Base-by-base conservation (phyloP, 2,329 filamentous ascomycete genomes). In the Elsinoe necatrix region DNA sequence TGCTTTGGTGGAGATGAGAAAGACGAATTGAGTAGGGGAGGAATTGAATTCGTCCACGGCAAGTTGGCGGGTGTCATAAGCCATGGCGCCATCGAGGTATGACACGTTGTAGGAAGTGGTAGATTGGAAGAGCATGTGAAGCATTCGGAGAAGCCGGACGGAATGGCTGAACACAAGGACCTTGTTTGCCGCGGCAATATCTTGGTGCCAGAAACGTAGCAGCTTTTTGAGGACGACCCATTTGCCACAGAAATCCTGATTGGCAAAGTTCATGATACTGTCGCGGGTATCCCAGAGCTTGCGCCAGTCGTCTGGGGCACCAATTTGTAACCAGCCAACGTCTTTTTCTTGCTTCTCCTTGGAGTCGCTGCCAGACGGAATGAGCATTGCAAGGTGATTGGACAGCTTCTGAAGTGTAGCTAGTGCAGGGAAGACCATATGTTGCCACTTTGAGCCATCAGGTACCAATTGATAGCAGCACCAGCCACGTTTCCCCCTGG, bases 81-180 rank as follows among this genome's bases (percentile, higher is more conserved):
- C 80, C 74, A 97, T 83, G 8, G 83, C 82, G 0, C 93, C 93
- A 64, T 96, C 91, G 3, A 98, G 77, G 66, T 95, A 97, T 64
- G 86, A 92, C 60, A 95, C 85, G 57, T 86, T 95, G 72, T 96
- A 98, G 65, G 84, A 85, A 0, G 74, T 77, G 0, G 92, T 96
- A 61, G 87, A 86, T 63, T 85, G 84, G 69, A 98, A 95, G 0
- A 98, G 77, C 64, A 88, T 84, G 63, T 89, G 84, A 4, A 98
- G 75, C 68, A 97, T 93, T 43, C 83, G 84, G 21, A 98, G 73
- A 2, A 98, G 75, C 1, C 87, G 82, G 3, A 97, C 90, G 59
- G 87, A 95, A 66, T 97, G 91, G 0, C 89, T 95, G 69, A 98
- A 98, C 1, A 98, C 86, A 0, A 98, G 79, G 0, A 96, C 93